A percentile compares a stretch with the other conserved stretches of the same genome.
Conservation (phyloP, 192 early-diverging fungal genomes). For the Gaertneriomyces sp. region DNA sequence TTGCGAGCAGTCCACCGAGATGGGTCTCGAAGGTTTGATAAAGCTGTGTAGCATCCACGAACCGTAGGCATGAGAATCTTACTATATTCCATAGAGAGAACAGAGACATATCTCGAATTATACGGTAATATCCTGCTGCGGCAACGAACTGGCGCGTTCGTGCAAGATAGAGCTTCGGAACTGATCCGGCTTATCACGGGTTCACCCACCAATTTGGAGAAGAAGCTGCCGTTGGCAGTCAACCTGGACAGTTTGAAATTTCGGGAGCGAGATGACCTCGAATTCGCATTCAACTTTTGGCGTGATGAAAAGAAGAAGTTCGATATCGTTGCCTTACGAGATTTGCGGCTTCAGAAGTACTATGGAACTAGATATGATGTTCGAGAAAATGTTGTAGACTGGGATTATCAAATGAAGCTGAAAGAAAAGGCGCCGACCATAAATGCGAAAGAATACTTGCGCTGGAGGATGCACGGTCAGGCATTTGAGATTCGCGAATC, state of each 20-base stretch:
- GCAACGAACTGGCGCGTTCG: slow-evolving; percentile 29
- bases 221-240: not conserved
- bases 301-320: slow-evolving; percentile 36
- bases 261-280: slow-evolving; percentile 55
- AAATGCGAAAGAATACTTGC: slow-evolving; percentile 31
- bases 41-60: slow-evolving; percentile 10
- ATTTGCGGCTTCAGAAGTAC: slow-evolving; percentile 36
- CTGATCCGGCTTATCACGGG: slow-evolving; percentile 23
- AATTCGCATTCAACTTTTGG: slow-evolving; percentile 57
- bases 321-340: slow-evolving; percentile 39
- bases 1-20: slow-evolving; percentile 17
- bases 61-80: slow-evolving; percentile 1
- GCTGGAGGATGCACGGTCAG: slow-evolving; percentile 41
- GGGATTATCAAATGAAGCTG: slow-evolving; percentile 65
- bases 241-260: slow-evolving; percentile 26
- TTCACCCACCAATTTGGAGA: slow-evolving; percentile 13
- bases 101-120: slow-evolving; percentile 49
- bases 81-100: slow-evolving; percentile 27
- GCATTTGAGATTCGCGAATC: slow-evolving; percentile 45
- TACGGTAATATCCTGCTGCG: slow-evolving; percentile 51
- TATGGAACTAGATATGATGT: slow-evolving; percentile 45
- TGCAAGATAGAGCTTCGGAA: slow-evolving; percentile 10
- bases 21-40: slow-evolving; percentile 15
- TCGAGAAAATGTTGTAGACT: slow-evolving; percentile 52
- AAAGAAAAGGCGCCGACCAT: slow-evolving; percentile 20